Percentiles rank a stretch among this genome's conserved stretches.
Evolutionary conservation across 192 early-diverging fungal species (phyloP).

Genomic region (Coemansia sp.): DNA sequence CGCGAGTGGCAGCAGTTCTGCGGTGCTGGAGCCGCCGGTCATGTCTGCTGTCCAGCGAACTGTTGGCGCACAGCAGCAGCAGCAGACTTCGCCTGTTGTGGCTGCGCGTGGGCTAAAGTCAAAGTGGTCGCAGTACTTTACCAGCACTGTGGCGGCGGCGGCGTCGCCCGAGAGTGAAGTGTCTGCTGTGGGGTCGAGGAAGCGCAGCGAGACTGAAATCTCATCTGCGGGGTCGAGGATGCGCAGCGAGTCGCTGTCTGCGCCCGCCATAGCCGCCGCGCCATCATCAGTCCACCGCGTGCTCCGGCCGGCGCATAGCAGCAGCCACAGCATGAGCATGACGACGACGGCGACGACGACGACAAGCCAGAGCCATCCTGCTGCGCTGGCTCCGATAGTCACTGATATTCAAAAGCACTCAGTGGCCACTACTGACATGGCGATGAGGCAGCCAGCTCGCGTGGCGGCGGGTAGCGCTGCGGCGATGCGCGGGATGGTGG

Average conservation of each 20-base stretch:
- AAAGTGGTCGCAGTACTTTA: constrained; percentile 56
- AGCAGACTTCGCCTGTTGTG: constrained; percentile 8
- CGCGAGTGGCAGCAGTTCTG: constrained; percentile 4
- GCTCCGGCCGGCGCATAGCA: constrained; percentile 3
- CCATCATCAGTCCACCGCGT: neutral
- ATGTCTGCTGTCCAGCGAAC: constrained; percentile 44
- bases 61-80: constrained; percentile 12
- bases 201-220: too few species aligned
- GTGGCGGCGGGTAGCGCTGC: neutral
- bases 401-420: too few species aligned
- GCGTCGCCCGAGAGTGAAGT: neutral
- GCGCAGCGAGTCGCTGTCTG: constrained; percentile 33
- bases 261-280: neutral
- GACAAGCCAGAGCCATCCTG: too few species aligned
- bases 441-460: neutral
- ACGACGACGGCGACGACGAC: neutral
- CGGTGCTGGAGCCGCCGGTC: constrained; percentile 29
- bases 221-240: neutral
- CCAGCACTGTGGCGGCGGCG: constrained; percentile 27
- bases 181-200: too few species aligned
- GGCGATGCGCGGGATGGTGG: neutral
- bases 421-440: too few species aligned
- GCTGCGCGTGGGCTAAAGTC: constrained; percentile 15
- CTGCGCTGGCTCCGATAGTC: too few species aligned
- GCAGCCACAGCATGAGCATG: constrained; percentile 5